Evolutionary conservation across 345 rosid genomes (phyloP), one percentile per base, ranked within the genome.

Genomic region (Alliaria petiolata): DNA sequence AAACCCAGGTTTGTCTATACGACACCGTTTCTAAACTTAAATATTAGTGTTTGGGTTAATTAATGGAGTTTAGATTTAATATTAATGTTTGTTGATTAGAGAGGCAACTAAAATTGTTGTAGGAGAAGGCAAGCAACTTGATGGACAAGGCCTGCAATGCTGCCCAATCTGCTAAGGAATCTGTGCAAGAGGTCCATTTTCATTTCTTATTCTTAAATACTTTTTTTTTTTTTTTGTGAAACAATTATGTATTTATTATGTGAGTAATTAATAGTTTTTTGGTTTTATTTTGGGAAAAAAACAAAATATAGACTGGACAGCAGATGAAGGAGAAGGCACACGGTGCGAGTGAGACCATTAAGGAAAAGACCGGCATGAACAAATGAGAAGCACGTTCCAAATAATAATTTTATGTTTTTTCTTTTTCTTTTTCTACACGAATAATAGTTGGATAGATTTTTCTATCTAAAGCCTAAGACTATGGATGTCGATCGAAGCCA

Each of bases 161-260:
- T 51, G 95, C 91, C 54, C 91, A 86, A 71, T 84, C 92, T 57
- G 85, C 89, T 1, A 83, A 67, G 84, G 91, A 89, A 1, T 77
- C 92, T 17, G 8, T 84, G 1, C 79, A 74, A 74, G 83, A 84
- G 89, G 98, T 91, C 35, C 51, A 19, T 49, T 51, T 45, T 70
- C 8, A 22, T 33, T 26, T 15, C 35, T 36, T 47, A 14, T 28
- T 20, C n/a, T 39, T 15, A 17, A 19, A 64, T 26, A 45, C 1
- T 1, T 47, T 10, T 9, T n/a, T n/a, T 14, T 16, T 38, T 3
- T 3, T n/a, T 8, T 14, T 38, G 42, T 65, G 44, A 35, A 57
- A 38, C 20, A 28, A 53, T 30, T 51, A 53, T n/a, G 70, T 47
- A 8, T 40, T 28, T 57, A 20, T n/a, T n/a, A n/a, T n/a, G n/a